Conservation (phyloP, 805 yeast genomes). For the Saccharomycopsis fibuligera region DNA sequence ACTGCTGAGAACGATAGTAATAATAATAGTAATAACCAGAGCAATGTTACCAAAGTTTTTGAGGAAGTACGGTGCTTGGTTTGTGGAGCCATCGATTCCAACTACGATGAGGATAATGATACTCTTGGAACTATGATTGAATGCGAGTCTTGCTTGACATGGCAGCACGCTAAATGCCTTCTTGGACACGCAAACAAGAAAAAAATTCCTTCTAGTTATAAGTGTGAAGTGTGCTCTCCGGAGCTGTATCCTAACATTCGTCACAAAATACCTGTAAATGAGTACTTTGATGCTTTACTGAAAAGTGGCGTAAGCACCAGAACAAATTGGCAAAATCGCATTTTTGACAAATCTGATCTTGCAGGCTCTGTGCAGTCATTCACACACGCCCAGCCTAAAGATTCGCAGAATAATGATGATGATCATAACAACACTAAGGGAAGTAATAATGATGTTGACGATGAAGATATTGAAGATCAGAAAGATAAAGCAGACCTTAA, state of each 20-base stretch:
- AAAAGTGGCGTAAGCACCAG: conserved; percentile 1
- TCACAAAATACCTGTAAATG: conserved; percentile 28
- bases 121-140: conserved; percentile 57
- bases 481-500: conserved; percentile 20
- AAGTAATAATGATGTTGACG: conserved; percentile 6
- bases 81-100: conserved; percentile 54
- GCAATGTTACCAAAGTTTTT: conserved; percentile 5
- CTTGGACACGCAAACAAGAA: conserved; percentile 33
- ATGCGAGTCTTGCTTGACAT: conserved; percentile 59
- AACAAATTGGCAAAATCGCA: no score
- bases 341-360: background rate
- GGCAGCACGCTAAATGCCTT: conserved; percentile 69
- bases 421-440: conserved; percentile 10
- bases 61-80: conserved; percentile 49
- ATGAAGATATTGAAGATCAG: conserved; percentile 13
- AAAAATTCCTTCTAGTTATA: conserved; percentile 41
- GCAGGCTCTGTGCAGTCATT: no score
- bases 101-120: conserved; percentile 46
- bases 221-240: conserved; percentile 51
- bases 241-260: conserved; percentile 31
- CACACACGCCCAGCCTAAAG: no score
- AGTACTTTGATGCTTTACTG: conserved; percentile 22
- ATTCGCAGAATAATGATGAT: background rate
- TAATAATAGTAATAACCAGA: background rate
- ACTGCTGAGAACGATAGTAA: background rate